Conservation (phyloP, 1,139 yeast species). For the Lodderomyces margitis region DNA sequence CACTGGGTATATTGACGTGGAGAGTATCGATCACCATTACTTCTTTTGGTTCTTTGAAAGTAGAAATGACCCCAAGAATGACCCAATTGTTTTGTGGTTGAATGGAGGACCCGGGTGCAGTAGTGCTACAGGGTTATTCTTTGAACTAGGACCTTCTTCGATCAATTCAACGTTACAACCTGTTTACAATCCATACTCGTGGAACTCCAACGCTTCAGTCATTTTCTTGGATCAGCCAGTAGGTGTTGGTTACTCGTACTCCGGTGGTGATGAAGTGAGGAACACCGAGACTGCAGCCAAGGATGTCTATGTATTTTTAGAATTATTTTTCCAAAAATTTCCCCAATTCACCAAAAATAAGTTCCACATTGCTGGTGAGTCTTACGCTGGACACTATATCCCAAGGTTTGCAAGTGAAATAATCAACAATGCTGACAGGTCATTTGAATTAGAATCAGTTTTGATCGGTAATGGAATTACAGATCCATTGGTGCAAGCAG, state of each 20-base stretch:
- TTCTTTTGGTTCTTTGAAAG: constrained; percentile 91
- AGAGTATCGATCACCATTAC: constrained; percentile 62
- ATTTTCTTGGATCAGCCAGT: constrained; percentile 95
- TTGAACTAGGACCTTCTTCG: constrained; percentile 86
- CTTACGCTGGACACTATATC: constrained; percentile 85
- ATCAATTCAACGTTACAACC: constrained; percentile 68
- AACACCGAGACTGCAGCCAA: constrained; percentile 71
- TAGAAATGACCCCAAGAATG: constrained; percentile 82
- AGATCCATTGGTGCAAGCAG: constrained; percentile 68
- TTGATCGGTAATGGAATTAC: constrained; percentile 85
- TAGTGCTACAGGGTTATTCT: constrained; percentile 84
- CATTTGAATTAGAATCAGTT: constrained; percentile 67
- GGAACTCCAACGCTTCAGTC: constrained; percentile 89
- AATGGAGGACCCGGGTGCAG: constrained; percentile 95
- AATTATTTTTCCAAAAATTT: constrained; percentile 73
- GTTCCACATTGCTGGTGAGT: constrained; percentile 86
- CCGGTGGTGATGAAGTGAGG: constrained; percentile 52
- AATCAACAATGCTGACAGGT: constrained; percentile 58
- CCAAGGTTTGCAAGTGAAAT: constrained; percentile 79
- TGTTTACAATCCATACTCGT: constrained; percentile 71
- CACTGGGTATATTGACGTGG: constrained; percentile 63
- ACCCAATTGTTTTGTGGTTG: constrained; percentile 84
- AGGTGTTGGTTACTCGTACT: constrained; percentile 80
- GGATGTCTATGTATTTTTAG: constrained; percentile 77
- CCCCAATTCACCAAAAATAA: constrained; percentile 55